Conservation (phyloP, 2,329 filamentous ascomycete species). For the Fusarium sulawesiense region DNA sequence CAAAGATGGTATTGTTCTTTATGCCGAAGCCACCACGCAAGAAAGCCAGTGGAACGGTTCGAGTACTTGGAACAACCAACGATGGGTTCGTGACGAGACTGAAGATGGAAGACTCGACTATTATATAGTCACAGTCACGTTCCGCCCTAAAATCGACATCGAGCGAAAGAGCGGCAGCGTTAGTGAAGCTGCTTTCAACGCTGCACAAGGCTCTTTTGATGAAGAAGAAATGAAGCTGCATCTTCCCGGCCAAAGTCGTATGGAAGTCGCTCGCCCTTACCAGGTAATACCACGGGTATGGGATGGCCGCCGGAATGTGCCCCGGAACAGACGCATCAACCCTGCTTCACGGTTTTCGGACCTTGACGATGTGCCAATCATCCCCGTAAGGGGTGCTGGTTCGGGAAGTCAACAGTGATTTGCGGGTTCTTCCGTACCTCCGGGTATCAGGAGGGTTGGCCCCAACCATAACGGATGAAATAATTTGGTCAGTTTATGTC, state of each 20-base stretch:
- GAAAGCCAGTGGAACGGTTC: conserved; percentile 58
- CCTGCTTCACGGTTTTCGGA: fast-evolving
- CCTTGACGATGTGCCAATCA: not conserved
- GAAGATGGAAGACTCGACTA: conserved; percentile 55
- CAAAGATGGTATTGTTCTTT: conserved; percentile 48
- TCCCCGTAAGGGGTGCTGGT: not conserved
- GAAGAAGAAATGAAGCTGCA: not conserved
- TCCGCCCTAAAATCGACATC: conserved; percentile 39
- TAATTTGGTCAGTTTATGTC: no score
- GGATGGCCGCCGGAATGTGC: not conserved
- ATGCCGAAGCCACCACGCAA: conserved; percentile 44
- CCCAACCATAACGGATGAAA: no score
- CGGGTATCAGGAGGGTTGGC: no score
- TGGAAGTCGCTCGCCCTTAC: not conserved
- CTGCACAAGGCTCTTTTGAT: not conserved
- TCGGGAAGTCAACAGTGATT: no score
- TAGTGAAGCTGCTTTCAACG: conserved; percentile 8
- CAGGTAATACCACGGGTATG: not conserved
- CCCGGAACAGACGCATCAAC: not conserved
- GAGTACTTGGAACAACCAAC: conserved; percentile 53
- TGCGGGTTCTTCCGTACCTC: no score
- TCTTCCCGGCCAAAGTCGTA: not conserved
- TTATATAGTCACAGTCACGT: conserved; percentile 56
- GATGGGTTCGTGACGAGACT: conserved; percentile 58
- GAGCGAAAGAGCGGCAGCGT: conserved; percentile 33